A percentile compares a stretch with the other conserved stretches of the same genome.
Evolutionary conservation across 495 filamentous ascomycete genomes (phyloP).

Genomic region (Apiosordaria backusii): DNA sequence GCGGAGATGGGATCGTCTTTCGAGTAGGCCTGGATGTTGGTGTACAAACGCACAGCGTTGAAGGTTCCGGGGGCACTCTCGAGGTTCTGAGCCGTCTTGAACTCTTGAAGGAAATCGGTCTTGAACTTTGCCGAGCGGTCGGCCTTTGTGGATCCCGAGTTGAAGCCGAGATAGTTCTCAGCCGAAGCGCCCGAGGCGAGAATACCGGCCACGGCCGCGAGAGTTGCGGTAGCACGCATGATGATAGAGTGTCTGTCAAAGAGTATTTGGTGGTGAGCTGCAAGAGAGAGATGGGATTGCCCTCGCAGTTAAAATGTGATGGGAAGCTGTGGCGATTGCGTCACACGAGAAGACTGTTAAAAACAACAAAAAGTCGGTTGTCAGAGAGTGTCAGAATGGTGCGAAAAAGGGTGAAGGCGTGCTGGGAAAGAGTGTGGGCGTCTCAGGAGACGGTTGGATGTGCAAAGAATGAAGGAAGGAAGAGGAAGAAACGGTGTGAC

Average conservation of each 20-base stretch:
- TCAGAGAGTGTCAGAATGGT: slow-evolving; percentile 7
- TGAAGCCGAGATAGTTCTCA: slow-evolving; percentile 47
- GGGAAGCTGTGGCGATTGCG: slow-evolving; percentile 12
- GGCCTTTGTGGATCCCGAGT: slow-evolving; percentile 44
- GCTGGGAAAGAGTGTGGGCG: slow-evolving; percentile 18
- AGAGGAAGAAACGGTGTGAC: background rate
- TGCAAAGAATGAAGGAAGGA: slow-evolving; percentile 8
- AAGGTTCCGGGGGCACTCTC: slow-evolving; percentile 42
- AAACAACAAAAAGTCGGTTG: background rate
- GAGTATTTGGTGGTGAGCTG: background rate
- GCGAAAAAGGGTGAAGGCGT: background rate
- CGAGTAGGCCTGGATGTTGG: slow-evolving; percentile 52
- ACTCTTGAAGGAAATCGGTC: slow-evolving; percentile 44
- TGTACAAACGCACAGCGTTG: slow-evolving; percentile 49
- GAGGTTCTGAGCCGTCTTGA: slow-evolving; percentile 44
- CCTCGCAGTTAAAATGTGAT: background rate
- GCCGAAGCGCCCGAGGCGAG: slow-evolving; percentile 34
- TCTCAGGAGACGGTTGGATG: slow-evolving; percentile 20
- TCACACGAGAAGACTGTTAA: slow-evolving; percentile 8
- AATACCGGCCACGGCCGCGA: slow-evolving; percentile 30
- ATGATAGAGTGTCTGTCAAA: slow-evolving; percentile 6
- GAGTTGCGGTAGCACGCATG: slow-evolving; percentile 29
- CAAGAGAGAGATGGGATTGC: background rate
- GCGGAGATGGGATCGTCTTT: slow-evolving; percentile 45
- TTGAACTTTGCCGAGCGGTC: slow-evolving; percentile 49